Evolutionary conservation across 164 flowering plant genomes (phyloP).

Genomic region (Vitis vinifera): DNA sequence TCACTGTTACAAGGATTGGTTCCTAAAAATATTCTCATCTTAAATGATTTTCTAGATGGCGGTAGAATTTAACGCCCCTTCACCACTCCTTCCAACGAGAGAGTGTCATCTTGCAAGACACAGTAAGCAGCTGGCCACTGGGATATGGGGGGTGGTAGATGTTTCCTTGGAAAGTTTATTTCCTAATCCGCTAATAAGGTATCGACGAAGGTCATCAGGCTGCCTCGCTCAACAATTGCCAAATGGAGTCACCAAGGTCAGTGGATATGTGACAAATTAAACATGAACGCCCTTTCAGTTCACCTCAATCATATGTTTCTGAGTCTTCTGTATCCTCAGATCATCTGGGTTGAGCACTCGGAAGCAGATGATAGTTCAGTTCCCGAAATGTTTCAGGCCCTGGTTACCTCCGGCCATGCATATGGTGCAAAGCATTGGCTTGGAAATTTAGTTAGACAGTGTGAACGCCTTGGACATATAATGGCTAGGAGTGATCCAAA

Average conservation of each 20-base stretch:
- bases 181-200: conserved; percentile 18
- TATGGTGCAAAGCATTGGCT: conserved; percentile 53
- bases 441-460: conserved; percentile 24
- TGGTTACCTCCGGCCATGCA: conserved; percentile 31
- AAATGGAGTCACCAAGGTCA: conserved; percentile 33
- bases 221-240: conserved; percentile 35
- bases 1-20: no score
- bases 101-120: conserved; percentile 39
- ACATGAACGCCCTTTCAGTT: background rate
- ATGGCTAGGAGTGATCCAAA: background rate
- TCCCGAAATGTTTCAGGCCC: conserved; percentile 16
- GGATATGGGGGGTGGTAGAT: conserved; percentile 45
- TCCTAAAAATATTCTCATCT: background rate
- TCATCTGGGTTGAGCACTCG: conserved; percentile 52
- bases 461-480: conserved; percentile 16
- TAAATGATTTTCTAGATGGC: conserved; percentile 26
- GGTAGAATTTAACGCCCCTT: conserved; percentile 42
- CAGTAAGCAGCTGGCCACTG: conserved; percentile 20
- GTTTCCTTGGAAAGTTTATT: conserved; percentile 45
- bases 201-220: conserved; percentile 50
- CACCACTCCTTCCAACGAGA: conserved; percentile 36
- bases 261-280: background rate
- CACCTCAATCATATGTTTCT: background rate
- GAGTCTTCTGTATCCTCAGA: conserved; percentile 17
- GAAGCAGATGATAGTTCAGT: conserved; percentile 21